Percentiles rank a stretch among this genome's conserved stretches.
phyloP scores from a whole-genome alignment of 164 flowering plant species.

The Chloranthus sessilifolius region DNA sequence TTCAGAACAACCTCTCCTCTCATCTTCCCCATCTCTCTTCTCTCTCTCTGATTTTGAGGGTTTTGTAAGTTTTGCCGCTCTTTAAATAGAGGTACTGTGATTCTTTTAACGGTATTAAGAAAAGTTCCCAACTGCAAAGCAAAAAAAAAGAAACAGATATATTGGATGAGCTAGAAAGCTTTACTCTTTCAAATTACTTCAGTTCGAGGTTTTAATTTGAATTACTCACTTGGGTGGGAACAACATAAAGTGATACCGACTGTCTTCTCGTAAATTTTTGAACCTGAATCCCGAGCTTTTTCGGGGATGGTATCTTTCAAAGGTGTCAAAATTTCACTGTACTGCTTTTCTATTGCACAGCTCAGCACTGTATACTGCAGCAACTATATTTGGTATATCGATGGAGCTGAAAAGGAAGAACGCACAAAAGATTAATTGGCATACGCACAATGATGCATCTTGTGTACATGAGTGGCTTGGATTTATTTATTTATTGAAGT shows the following conservation, averaged over 20 bases:
- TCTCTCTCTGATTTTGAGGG: slow-evolving; percentile 11
- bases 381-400: slow-evolving; percentile 79
- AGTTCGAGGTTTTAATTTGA: too few relatives aligned
- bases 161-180: background rate
- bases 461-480: too few relatives aligned
- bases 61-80: too few relatives aligned
- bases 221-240: slow-evolving; percentile 68
- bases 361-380: slow-evolving; percentile 78
- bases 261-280: slow-evolving; percentile 91
- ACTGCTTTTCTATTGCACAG: slow-evolving; percentile 77
- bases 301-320: slow-evolving; percentile 84
- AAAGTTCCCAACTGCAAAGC: slow-evolving; percentile 69
- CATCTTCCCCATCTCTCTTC: slow-evolving; percentile 37
- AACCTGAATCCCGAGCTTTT: slow-evolving; percentile 79
- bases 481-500: too few relatives aligned
- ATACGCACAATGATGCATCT: too few relatives aligned
- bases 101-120: slow-evolving; percentile 80
- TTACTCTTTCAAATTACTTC: too few relatives aligned
- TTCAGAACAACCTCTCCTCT: slow-evolving; percentile 45
- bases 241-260: slow-evolving; percentile 52
- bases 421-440: too few relatives aligned
- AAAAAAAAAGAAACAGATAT: slow-evolving; percentile 4
- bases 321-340: slow-evolving; percentile 73
- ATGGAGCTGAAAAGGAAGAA: slow-evolving; percentile 55
- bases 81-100: too few relatives aligned